A percentile compares a stretch with the other conserved stretches of the same genome.
Conservation (phyloP, 2,329 filamentous ascomycete species). For the Elsinoe arachidis region DNA sequence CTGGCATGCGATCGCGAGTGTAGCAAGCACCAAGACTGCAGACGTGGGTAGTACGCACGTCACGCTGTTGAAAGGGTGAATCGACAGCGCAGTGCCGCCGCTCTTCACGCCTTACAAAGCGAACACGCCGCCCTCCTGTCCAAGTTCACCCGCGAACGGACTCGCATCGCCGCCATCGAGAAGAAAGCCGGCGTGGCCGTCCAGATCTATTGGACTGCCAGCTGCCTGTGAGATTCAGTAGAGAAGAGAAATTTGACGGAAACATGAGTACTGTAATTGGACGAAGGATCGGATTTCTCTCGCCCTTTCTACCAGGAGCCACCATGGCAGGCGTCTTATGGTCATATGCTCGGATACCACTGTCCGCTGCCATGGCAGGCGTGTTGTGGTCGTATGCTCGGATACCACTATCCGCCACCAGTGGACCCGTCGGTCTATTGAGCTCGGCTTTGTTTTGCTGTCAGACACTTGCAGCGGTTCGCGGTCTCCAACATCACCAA, state of each 20-base stretch:
- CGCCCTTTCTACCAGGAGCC: no score
- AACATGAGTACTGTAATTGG: no score
- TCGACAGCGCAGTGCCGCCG: slow-evolving; percentile 56
- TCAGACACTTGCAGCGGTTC: slow-evolving; percentile 60
- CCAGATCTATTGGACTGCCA: neutral
- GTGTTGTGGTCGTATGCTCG: slow-evolving; percentile 59
- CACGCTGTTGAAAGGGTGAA: slow-evolving; percentile 43
- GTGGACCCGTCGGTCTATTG: slow-evolving; percentile 63
- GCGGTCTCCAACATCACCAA: slow-evolving; percentile 65
- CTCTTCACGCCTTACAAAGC: slow-evolving; percentile 43
- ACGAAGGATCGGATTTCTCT: no score
- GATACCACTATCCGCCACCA: slow-evolving; percentile 71
- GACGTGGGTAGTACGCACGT: slow-evolving; percentile 41
- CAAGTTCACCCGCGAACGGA: slow-evolving; percentile 43
- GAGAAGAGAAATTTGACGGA: no score
- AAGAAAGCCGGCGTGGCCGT: slow-evolving; percentile 42
- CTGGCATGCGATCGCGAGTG: slow-evolving; percentile 68
- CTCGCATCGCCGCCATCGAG: slow-evolving; percentile 42
- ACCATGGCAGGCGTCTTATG: slow-evolving; percentile 24
- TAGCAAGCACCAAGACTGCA: slow-evolving; percentile 63
- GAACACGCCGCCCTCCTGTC: slow-evolving; percentile 47
- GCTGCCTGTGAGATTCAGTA: no score
- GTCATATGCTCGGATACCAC: slow-evolving; percentile 73
- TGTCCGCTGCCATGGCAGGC: slow-evolving; percentile 42
- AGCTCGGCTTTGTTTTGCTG: slow-evolving; percentile 93